A percentile compares a stretch with the other conserved stretches of the same genome.
Evolutionary conservation across 257 asterid genomes (phyloP).

Genomic region (Catharanthus roseus): DNA sequence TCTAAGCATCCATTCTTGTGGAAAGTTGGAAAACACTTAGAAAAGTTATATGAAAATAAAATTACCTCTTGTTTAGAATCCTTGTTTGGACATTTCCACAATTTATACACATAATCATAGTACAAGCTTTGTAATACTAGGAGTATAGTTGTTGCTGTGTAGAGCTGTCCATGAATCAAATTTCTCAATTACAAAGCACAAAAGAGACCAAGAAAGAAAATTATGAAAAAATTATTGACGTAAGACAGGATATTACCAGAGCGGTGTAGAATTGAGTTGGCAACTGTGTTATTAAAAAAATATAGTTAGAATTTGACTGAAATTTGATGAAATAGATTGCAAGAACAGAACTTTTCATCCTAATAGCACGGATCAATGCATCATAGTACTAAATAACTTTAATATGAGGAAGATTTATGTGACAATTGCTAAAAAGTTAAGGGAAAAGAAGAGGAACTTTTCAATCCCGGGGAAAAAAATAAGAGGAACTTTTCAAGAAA

Average conservation of each 20-base stretch:
- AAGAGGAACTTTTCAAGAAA: neutral
- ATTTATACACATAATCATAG: slow-evolving; percentile 50
- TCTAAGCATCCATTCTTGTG: slow-evolving; percentile 19
- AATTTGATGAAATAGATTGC: no score
- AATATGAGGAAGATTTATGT: no score
- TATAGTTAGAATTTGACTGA: neutral
- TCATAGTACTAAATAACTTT: neutral
- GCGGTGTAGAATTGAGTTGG: slow-evolving; percentile 93
- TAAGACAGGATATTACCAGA: slow-evolving; percentile 39
- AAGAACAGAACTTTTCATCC: no score
- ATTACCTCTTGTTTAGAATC: slow-evolving; percentile 46
- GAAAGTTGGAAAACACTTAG: neutral
- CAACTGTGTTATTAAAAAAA: slow-evolving; percentile 47
- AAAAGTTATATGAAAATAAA: no score
- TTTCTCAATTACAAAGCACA: neutral
- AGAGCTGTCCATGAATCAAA: slow-evolving; percentile 48
- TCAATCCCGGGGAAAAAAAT: no score
- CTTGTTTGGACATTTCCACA: slow-evolving; percentile 26
- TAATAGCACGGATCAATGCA: neutral
- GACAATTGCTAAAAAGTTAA: no score
- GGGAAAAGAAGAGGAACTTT: no score
- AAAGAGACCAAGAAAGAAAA: no score
- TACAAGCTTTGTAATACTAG: slow-evolving; percentile 73
- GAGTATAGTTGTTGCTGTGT: slow-evolving; percentile 55
- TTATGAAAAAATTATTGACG: neutral